Evolutionary conservation across 805 yeast species (phyloP), one percentile per base, ranked within the genome.

Genomic region (Zygoascus ofunaensis): DNA sequence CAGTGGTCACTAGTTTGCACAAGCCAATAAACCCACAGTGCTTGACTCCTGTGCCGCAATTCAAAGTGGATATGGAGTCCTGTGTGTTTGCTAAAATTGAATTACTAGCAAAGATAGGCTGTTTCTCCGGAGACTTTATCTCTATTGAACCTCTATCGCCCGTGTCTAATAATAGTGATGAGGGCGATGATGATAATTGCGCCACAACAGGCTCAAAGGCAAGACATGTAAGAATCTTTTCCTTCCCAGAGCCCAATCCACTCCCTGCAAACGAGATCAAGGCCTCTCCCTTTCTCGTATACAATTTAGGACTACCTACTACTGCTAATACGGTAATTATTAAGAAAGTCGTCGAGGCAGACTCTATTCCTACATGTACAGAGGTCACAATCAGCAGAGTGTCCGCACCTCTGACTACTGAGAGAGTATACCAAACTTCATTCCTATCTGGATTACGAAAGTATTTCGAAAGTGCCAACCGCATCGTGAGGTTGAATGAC

Each of bases 121-220:
- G 76, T 20, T 76, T 82, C 49, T 77, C 81, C 45, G 94, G 94
- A 3, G 92, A 83, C 55, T 60, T 73, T 39, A 79, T 77, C 41
- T 20, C 45, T 19, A 7, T 63, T 15, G 33, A 23, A n/a, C 7
- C 30, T 26, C 10, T 8, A 12, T 26, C 30, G 30, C 30, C 30
- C 7, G 26, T 5, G 7, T 21, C 39, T 7, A n/a, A 7, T 14
- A n/a, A n/a, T n/a, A n/a, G n/a, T n/a, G n/a, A n/a, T n/a, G n/a
- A n/a, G n/a, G n/a, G n/a, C n/a, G n/a, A n/a, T n/a, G n/a, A n/a
- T n/a, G n/a, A n/a, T n/a, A n/a, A n/a, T n/a, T n/a, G n/a, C n/a
- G n/a, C n/a, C n/a, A n/a, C n/a, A n/a, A 39, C 33, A n/a, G 28
- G n/a, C 8, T 19, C 24, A 10, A 3, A 17, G 10, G 17, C 18